These are phyloP conservation scores for Cladosporium sp. DNA, from an alignment of 2,329 filamentous ascomycete genomes.

Conservation along the genomic window DNA sequence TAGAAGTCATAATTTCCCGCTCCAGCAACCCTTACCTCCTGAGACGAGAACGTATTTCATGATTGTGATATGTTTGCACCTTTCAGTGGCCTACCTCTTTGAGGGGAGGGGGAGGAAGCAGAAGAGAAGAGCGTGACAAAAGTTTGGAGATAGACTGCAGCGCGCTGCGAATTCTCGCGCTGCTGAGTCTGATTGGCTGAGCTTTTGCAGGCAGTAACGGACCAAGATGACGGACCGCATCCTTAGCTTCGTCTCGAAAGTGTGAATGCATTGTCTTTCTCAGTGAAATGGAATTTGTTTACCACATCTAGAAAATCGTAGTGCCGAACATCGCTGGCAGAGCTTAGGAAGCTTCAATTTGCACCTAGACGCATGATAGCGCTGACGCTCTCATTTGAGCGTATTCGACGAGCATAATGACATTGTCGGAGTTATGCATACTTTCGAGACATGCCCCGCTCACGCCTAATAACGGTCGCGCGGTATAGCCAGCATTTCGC, in stretches of 20 bases:
- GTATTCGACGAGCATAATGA: neutral
- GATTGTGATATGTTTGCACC: conserved; percentile 36
- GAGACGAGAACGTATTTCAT: conserved; percentile 83
- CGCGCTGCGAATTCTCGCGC: conserved; percentile 8
- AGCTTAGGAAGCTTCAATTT: too few species aligned
- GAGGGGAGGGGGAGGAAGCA: conserved; percentile 40
- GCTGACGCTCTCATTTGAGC: too few species aligned
- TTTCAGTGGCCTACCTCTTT: conserved; percentile 37
- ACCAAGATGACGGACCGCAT: neutral
- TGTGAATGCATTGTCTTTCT: neutral
- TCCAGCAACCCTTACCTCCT: conserved; percentile 56
- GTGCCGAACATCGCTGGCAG: too few species aligned
- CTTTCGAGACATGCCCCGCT: too few species aligned
- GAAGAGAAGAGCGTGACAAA: conserved; percentile 13
- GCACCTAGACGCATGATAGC: too few species aligned
- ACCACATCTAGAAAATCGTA: too few species aligned
- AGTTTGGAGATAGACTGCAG: conserved; percentile 5
- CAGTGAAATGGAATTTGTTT: too few species aligned
- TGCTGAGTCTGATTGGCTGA: conserved; percentile 1
- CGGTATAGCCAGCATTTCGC: too few species aligned
- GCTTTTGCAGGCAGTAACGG: neutral
- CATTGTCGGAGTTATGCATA: too few species aligned
- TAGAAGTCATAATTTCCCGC: neutral
- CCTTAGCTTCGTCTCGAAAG: neutral
- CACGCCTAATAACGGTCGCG: too few species aligned